These are phyloP conservation scores for Conticribra guillardii DNA, from an alignment of 108 stramenopile species.

Conservation along the genomic window DNA sequence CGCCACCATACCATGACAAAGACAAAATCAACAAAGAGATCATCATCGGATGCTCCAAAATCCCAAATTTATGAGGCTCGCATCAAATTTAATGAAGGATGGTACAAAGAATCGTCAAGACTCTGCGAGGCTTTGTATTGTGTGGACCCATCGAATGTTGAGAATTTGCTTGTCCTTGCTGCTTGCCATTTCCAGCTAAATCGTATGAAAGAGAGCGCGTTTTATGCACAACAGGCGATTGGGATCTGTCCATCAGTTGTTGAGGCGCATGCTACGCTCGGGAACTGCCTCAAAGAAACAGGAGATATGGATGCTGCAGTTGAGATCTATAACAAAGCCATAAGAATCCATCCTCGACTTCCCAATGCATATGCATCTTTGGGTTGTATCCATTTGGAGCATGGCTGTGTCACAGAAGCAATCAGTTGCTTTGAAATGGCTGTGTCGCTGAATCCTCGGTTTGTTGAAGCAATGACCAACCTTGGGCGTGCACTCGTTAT, in stretches of 20 bases:
- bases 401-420: background rate
- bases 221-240: conserved; percentile 1
- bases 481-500: background rate
- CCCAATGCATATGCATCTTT: background rate
- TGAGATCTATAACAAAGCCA: conserved; percentile 5
- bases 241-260: background rate
- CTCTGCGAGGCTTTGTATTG: no score
- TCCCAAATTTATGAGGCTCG: no score
- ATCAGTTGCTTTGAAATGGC: conserved; percentile 10
- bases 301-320: background rate
- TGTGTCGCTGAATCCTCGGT: background rate
- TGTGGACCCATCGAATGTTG: conserved; percentile 2
- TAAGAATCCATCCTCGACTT: conserved; percentile 1
- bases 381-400: background rate
- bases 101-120: no score
- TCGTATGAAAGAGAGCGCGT: background rate
- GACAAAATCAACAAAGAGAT: no score
- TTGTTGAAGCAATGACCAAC: background rate
- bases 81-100: no score
- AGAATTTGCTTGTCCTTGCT: conserved; percentile 1
- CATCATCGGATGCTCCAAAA: no score
- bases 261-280: background rate
- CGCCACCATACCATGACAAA: no score
- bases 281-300: background rate
- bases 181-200: conserved; percentile 14